phyloP scores from a whole-genome alignment of 2,329 filamentous ascomycete species.

The Cordyceps cicadae region DNA sequence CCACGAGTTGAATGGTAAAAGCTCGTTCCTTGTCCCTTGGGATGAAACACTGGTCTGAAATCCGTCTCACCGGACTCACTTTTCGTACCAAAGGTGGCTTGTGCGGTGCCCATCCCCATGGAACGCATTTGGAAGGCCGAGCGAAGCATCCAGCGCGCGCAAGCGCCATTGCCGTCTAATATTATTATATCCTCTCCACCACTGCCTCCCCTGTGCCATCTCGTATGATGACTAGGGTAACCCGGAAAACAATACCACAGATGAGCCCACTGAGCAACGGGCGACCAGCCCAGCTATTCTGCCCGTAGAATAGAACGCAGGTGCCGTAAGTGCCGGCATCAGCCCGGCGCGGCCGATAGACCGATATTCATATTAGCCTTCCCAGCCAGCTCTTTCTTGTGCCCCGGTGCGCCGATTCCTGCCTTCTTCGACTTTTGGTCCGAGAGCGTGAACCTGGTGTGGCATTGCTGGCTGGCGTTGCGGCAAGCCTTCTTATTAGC shows the following conservation, averaged over 20 bases:
- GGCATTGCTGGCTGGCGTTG: background rate
- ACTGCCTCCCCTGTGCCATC: background rate
- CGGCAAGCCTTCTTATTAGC: background rate
- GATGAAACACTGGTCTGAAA: slow-evolving; percentile 1
- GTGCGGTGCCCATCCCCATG: background rate
- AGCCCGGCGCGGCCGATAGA: background rate
- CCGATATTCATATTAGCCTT: background rate
- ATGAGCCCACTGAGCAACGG: background rate
- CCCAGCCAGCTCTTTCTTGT: background rate
- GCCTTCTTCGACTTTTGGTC: background rate
- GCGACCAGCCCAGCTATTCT: background rate
- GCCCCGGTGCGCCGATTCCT: background rate
- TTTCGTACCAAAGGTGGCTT: background rate
- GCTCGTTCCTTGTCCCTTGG: background rate
- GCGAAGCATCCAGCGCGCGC: background rate
- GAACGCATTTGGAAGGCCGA: background rate
- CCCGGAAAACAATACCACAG: background rate
- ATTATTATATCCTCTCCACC: background rate
- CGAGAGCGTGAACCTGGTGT: background rate
- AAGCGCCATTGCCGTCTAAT: background rate
- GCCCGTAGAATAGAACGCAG: background rate
- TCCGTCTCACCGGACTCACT: background rate
- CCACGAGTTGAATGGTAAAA: background rate
- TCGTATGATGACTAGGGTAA: background rate
- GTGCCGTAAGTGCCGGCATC: background rate